phyloP scores from a whole-genome alignment of 2,329 filamentous ascomycete species.

The Clonostachys chloroleuca region DNA sequence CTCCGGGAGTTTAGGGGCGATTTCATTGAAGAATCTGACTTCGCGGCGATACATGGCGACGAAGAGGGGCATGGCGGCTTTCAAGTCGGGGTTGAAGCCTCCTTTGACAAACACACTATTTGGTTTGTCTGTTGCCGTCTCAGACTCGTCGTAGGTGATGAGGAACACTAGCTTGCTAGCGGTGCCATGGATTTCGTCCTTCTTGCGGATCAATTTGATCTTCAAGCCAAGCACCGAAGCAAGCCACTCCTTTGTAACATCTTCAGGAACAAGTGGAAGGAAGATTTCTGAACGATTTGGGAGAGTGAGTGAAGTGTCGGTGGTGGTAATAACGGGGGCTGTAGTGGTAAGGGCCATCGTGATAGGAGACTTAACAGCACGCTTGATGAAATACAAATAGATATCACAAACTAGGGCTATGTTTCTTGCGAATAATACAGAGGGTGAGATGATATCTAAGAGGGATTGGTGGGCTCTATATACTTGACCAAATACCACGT shows the following conservation, averaged over 20 bases:
- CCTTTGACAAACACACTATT: constrained; percentile 27
- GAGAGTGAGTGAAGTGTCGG: too few species aligned
- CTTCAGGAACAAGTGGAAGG: not conserved
- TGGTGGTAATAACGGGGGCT: too few species aligned
- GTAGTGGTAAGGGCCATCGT: too few species aligned
- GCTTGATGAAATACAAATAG: too few species aligned
- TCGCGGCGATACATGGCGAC: constrained; percentile 24
- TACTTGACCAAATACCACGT: too few species aligned
- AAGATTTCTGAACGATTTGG: too few species aligned
- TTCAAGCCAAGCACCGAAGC: not conserved
- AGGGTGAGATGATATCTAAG: too few species aligned
- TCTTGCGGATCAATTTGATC: not conserved
- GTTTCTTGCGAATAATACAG: too few species aligned
- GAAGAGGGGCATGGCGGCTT: constrained; percentile 12
- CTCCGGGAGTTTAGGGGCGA: constrained; percentile 25
- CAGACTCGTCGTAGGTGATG: constrained; percentile 17
- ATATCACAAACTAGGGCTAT: too few species aligned
- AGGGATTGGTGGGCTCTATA: too few species aligned
- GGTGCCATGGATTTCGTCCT: constrained; percentile 9
- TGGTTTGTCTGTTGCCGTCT: not conserved
- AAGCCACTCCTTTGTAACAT: not conserved
- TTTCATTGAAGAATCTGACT: constrained; percentile 26
- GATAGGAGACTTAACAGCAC: too few species aligned
- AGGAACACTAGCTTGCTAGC: constrained; percentile 18
- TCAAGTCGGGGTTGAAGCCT: constrained; percentile 25